A percentile compares a stretch with the other conserved stretches of the same genome.
Conservation (phyloP, 2,329 filamentous ascomycete genomes). For the Fusarium keratoplasticum region DNA sequence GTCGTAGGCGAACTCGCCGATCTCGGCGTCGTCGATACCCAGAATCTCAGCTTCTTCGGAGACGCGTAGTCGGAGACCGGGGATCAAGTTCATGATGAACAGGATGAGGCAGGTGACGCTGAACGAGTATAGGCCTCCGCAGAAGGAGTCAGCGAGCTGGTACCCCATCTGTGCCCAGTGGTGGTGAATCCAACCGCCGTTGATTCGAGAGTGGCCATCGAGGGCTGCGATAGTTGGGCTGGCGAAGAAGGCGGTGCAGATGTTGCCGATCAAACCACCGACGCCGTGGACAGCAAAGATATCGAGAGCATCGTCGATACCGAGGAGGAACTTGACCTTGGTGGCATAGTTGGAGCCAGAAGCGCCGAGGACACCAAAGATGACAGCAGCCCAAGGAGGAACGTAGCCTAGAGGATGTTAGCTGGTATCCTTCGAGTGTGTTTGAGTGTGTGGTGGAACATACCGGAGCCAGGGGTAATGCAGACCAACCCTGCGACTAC, state of each 20-base stretch:
- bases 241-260: constrained; percentile 85
- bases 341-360: constrained; percentile 88
- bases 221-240: constrained; percentile 86
- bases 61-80: constrained; percentile 79
- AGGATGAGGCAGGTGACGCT: constrained; percentile 81
- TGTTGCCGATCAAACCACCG: constrained; percentile 82
- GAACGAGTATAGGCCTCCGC: constrained; percentile 84
- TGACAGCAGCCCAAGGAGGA: constrained; percentile 83
- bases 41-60: constrained; percentile 83
- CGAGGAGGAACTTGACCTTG: constrained; percentile 86
- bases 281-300: constrained; percentile 88
- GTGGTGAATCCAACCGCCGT: constrained; percentile 84
- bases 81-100: constrained; percentile 82
- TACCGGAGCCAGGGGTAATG: constrained; percentile 87
- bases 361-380: constrained; percentile 82
- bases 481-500: constrained; percentile 88
- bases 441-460: constrained; percentile 28
- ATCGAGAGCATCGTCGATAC: constrained; percentile 86
- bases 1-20: constrained; percentile 96
- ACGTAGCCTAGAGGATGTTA: constrained; percentile 68
- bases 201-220: constrained; percentile 75
- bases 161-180: constrained; percentile 87
- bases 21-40: constrained; percentile 89
- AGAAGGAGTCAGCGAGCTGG: constrained; percentile 84
- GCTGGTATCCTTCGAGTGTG: neutral